phyloP scores from a whole-genome alignment of 2,329 filamentous ascomycete species.

The Alternaria rosae region DNA sequence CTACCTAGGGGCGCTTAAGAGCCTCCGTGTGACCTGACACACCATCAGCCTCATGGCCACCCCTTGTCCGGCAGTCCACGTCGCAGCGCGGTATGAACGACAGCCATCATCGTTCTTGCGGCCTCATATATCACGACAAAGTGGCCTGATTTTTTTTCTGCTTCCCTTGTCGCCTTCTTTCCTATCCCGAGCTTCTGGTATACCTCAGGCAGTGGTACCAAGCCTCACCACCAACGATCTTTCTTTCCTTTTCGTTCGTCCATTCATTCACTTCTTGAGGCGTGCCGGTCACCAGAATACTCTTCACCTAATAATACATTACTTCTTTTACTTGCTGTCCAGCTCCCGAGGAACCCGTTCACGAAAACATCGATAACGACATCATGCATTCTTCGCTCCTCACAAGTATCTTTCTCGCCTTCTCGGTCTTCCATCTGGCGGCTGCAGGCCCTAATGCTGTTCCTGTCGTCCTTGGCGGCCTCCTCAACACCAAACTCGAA shows the following conservation, averaged over 20 bases:
- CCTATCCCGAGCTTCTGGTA: conserved; percentile 20
- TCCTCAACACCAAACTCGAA: conserved; percentile 25
- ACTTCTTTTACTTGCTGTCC: conserved; percentile 2
- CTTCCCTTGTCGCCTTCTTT: conserved; percentile 30
- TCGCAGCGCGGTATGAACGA: conserved; percentile 40
- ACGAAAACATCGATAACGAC: background rate
- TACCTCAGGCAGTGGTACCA: conserved; percentile 29
- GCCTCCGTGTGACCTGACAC: conserved; percentile 34
- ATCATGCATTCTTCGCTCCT: conserved; percentile 35
- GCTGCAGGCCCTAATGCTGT: conserved; percentile 16
- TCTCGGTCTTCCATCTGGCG: conserved; percentile 34
- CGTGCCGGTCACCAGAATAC: conserved; percentile 41
- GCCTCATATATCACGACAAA: conserved; percentile 39
- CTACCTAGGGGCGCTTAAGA: conserved; percentile 32
- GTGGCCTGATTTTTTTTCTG: conserved; percentile 43
- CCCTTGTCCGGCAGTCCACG: conserved; percentile 35
- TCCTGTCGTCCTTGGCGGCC: conserved; percentile 10
- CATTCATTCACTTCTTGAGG: conserved; percentile 25
- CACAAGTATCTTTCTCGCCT: conserved; percentile 34
- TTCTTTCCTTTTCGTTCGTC: conserved; percentile 23
- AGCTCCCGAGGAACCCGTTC: background rate
- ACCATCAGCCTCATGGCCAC: conserved; percentile 33
- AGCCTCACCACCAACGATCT: conserved; percentile 6
- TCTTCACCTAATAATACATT: conserved; percentile 20
- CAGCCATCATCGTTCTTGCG: conserved; percentile 24